phyloP scores from a whole-genome alignment of 305 asterid species.

The Solanum hybrid region DNA sequence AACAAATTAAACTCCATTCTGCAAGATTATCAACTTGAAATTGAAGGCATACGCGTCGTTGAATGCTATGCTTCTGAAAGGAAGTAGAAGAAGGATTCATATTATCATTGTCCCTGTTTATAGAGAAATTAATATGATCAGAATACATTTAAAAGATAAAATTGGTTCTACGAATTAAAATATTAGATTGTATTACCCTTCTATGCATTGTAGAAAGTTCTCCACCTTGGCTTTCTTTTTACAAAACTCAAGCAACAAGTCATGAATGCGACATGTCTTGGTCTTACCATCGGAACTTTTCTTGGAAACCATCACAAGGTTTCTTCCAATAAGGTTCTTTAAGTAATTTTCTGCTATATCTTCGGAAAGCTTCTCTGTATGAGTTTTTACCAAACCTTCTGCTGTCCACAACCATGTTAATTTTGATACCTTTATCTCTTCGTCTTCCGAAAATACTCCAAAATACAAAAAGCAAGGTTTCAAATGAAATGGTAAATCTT shows the following conservation, averaged over 20 bases:
- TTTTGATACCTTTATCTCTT: not conserved
- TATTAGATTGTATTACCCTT: not conserved
- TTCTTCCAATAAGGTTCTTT: not conserved
- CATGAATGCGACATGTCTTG: not conserved
- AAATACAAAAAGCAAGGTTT: not conserved
- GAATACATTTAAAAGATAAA: not conserved
- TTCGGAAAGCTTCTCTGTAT: not conserved
- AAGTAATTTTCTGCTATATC: not conserved
- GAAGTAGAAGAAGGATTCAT: not conserved
- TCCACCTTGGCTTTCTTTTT: not conserved
- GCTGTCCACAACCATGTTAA: constrained; percentile 4
- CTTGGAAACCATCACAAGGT: not conserved
- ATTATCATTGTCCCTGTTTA: not conserved
- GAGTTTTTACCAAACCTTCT: not conserved
- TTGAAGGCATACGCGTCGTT: not conserved
- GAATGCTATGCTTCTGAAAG: not conserved
- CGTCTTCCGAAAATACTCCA: not conserved
- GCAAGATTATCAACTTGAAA: not conserved
- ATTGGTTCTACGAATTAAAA: not conserved
- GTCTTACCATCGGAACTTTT: not conserved
- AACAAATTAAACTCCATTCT: not conserved
- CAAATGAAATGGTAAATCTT: not conserved
- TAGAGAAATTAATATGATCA: not conserved
- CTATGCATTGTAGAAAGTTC: not conserved
- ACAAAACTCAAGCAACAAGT: not conserved